These are phyloP conservation scores for Pleurotus ostreatus DNA, from an alignment of 768 basidiomycete genomes.

Conservation along the genomic window DNA sequence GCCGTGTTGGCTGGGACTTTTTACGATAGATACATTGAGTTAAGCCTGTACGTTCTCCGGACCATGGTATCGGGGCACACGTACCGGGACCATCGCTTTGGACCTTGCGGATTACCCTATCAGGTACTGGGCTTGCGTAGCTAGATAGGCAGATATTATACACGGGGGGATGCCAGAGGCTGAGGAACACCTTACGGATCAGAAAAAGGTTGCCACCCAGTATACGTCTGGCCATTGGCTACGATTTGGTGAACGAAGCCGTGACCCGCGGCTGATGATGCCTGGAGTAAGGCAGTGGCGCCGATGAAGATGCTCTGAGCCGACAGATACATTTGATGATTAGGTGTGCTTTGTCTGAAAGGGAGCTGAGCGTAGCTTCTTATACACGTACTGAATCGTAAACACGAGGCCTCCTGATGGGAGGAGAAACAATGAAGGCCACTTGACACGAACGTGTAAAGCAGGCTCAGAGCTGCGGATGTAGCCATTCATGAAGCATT, in stretches of 20 bases:
- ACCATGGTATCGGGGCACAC: background rate
- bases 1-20: slow-evolving; percentile 20
- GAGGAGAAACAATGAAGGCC: background rate
- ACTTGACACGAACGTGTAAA: background rate
- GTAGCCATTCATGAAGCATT: background rate
- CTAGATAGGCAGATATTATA: slow-evolving; percentile 15
- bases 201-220: slow-evolving; percentile 35
- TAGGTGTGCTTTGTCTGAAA: background rate
- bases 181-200: slow-evolving; percentile 28
- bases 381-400: slow-evolving; percentile 2
- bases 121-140: slow-evolving; percentile 21
- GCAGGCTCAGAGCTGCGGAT: background rate
- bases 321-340: background rate
- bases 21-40: background rate
- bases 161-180: slow-evolving; percentile 1
- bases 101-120: slow-evolving; percentile 29
- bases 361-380: background rate
- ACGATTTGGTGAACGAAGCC: slow-evolving; percentile 31
- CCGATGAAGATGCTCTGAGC: slow-evolving; percentile 12
- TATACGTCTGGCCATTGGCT: slow-evolving; percentile 24
- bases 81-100: slow-evolving; percentile 30
- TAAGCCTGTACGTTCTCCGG: background rate
- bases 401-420: slow-evolving; percentile 7
- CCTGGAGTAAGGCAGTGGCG: slow-evolving; percentile 11
- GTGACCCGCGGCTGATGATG: slow-evolving; percentile 21